phyloP scores from a whole-genome alignment of 2,329 filamentous ascomycete genomes.

The Pseudogymnoascus sp. region DNA sequence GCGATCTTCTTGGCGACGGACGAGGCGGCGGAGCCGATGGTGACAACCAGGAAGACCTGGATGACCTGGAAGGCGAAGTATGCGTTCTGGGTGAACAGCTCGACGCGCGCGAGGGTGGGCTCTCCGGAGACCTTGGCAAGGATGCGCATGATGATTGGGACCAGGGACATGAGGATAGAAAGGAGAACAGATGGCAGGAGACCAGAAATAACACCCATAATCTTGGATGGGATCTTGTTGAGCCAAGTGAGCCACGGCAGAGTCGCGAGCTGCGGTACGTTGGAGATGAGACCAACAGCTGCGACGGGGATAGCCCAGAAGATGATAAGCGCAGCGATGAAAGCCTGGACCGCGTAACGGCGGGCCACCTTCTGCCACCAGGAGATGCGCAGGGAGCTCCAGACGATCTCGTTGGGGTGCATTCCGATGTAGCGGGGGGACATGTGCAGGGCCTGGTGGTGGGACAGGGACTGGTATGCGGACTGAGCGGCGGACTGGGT shows the following conservation, averaged over 20 bases:
- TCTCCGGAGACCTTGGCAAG: constrained; percentile 76
- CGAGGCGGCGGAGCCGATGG: constrained; percentile 72
- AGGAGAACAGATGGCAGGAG: constrained; percentile 74
- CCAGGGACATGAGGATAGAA: constrained; percentile 75
- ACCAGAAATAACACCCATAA: constrained; percentile 77
- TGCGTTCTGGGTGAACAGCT: constrained; percentile 82
- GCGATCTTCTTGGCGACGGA: constrained; percentile 58
- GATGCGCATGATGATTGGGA: constrained; percentile 74
- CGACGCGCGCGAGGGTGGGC: constrained; percentile 70
- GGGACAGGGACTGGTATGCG: constrained; percentile 78
- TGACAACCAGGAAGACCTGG: constrained; percentile 85
- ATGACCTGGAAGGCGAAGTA: constrained; percentile 90
- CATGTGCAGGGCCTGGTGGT: constrained; percentile 84
- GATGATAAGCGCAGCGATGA: constrained; percentile 70
- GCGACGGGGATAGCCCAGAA: constrained; percentile 78
- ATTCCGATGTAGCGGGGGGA: constrained; percentile 78
- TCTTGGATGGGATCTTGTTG: constrained; percentile 56
- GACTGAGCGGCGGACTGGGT: constrained; percentile 76
- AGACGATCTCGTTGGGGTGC: constrained; percentile 75
- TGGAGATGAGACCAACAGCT: constrained; percentile 77
- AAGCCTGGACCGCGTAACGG: constrained; percentile 59
- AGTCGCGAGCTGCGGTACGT: constrained; percentile 62
- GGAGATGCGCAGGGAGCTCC: constrained; percentile 73
- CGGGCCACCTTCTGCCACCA: constrained; percentile 82
- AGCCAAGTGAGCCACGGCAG: constrained; percentile 70